Conservation (phyloP, 163 green algal genomes). For the Scenedesmus sp. region DNA sequence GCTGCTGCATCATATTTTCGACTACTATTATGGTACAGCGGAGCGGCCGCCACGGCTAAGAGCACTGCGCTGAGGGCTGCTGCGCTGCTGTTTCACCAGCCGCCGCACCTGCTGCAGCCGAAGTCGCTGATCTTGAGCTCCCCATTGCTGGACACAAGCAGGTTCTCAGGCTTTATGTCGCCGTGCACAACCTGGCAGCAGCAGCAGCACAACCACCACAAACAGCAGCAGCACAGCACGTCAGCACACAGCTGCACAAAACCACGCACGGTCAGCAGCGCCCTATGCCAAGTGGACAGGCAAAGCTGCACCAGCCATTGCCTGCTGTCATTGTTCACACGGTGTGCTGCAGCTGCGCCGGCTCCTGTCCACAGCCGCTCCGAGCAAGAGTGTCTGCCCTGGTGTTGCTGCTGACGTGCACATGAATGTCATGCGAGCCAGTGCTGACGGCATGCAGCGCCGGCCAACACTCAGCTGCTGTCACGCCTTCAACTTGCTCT, state of each 20-base stretch:
- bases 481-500: no score
- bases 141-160: slow-evolving; percentile 62
- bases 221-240: neutral
- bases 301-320: no score
- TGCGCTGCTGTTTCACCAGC: neutral
- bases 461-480: no score
- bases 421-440: neutral
- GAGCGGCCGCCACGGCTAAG: neutral
- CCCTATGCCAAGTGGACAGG: no score
- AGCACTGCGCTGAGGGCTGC: neutral
- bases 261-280: no score
- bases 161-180: slow-evolving; percentile 76
- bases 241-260: neutral
- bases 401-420: neutral
- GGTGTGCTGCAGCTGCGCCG: no score
- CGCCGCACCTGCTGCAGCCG: slow-evolving; percentile 58
- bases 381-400: neutral
- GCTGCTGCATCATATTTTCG: no score
- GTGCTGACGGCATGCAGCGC: neutral
- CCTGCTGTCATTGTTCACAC: no score
- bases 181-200: slow-evolving; percentile 63
- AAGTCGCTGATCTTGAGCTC: slow-evolving; percentile 78
- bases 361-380: no score
- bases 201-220: neutral
- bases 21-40: no score